phyloP scores from a whole-genome alignment of 768 basidiomycete genomes.

The Neoboletus brunneissimus region DNA sequence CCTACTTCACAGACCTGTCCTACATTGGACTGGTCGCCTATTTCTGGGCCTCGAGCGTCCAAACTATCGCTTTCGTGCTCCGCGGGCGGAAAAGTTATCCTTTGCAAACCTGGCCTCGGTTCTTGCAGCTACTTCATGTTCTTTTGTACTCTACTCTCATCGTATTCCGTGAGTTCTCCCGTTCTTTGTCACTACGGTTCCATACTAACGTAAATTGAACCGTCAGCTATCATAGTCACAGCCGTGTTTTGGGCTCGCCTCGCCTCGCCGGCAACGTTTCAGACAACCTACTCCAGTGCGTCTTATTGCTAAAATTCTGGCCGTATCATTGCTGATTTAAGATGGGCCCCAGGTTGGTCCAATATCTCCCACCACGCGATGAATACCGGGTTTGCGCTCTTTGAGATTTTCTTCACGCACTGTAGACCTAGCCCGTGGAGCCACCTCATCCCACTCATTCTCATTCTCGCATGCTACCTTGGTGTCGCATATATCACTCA shows the following conservation, averaged over 20 bases:
- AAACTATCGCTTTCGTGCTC: conserved; percentile 46
- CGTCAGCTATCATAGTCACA: conserved; percentile 61
- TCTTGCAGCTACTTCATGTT: conserved; percentile 56
- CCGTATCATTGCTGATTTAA: not conserved
- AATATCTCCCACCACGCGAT: conserved; percentile 61
- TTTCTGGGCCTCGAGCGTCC: conserved; percentile 56
- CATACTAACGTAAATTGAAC: not conserved
- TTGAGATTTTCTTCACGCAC: conserved; percentile 58
- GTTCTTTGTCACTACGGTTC: not conserved
- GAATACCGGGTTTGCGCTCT: conserved; percentile 54
- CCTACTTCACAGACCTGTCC: conserved; percentile 63
- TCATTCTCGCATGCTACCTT: conserved; percentile 55
- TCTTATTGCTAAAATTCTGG: not conserved
- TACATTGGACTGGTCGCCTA: conserved; percentile 63
- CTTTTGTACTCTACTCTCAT: conserved; percentile 48
- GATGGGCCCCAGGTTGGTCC: conserved; percentile 45
- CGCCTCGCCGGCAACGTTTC: conserved; percentile 41
- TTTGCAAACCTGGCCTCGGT: conserved; percentile 56
- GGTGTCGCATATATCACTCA: conserved; percentile 68
- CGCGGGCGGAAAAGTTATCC: conserved; percentile 42
- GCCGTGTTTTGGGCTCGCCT: conserved; percentile 62
- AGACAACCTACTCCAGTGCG: conserved; percentile 38
- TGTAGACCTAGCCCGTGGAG: conserved; percentile 51
- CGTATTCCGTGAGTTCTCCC: conserved; percentile 51
- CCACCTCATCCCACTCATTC: conserved; percentile 43